These are phyloP conservation scores for Cercospora sojina DNA, from an alignment of 2,329 filamentous ascomycete genomes.

Conservation along the genomic window DNA sequence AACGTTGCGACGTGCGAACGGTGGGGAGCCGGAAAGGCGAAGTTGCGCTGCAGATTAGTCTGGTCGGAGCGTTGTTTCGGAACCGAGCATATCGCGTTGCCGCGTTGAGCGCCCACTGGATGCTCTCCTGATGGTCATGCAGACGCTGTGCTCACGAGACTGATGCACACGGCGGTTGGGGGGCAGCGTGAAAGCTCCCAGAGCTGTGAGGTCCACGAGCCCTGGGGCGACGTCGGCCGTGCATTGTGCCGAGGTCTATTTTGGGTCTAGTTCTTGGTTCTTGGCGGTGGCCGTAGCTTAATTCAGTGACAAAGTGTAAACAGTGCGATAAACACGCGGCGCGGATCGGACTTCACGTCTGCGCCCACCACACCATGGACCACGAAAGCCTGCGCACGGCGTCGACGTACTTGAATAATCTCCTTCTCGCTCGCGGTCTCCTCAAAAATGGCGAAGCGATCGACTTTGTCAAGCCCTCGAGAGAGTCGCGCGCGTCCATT, in stretches of 20 bases:
- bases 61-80: slow-evolving; percentile 5
- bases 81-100: slow-evolving; percentile 1
- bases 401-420: slow-evolving; percentile 64
- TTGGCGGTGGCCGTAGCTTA: not conserved
- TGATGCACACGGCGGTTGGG: not conserved
- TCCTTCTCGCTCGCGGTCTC: slow-evolving; percentile 62
- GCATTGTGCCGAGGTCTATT: slow-evolving; percentile 5
- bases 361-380: slow-evolving; percentile 41
- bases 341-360: not conserved
- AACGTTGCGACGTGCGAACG: not conserved
- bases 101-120: not conserved
- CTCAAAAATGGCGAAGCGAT: slow-evolving; percentile 67
- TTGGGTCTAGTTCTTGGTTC: not conserved
- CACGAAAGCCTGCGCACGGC: slow-evolving; percentile 59
- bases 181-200: not conserved
- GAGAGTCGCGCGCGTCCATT: slow-evolving; percentile 75
- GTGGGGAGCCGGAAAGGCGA: slow-evolving; percentile 10
- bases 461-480: slow-evolving; percentile 71
- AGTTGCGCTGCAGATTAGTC: not conserved
- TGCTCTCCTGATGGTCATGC: not conserved
- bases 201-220: not conserved
- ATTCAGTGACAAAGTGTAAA: not conserved
- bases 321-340: not conserved
- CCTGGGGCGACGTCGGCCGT: not conserved
- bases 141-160: not conserved